Conservation (phyloP, 1,284 basidiomycete species). For the Cystobasidium sp. region DNA sequence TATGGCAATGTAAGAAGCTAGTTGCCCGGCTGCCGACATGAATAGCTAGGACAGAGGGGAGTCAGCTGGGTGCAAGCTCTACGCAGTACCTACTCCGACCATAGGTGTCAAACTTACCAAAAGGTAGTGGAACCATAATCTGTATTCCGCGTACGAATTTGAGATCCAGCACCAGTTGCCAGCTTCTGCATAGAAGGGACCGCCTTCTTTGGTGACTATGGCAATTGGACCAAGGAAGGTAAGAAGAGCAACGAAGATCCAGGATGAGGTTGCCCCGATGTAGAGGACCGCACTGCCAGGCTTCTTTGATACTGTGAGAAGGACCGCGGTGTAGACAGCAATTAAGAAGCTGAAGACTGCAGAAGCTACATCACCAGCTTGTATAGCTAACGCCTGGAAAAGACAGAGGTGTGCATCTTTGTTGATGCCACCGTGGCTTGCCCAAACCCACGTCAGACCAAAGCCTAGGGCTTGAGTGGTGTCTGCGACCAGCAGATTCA, state of each 20-base stretch:
- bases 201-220: slow-evolving; percentile 6
- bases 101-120: slow-evolving; percentile 6
- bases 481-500: slow-evolving; percentile 34
- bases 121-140: slow-evolving; percentile 43
- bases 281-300: slow-evolving; percentile 15
- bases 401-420: slow-evolving; percentile 17
- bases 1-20: slow-evolving; percentile 24
- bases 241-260: slow-evolving; percentile 23
- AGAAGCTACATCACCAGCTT: slow-evolving; percentile 42
- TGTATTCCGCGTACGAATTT: slow-evolving; percentile 15
- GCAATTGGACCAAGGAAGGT: slow-evolving; percentile 38
- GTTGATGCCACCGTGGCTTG: background rate
- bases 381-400: slow-evolving; percentile 39
- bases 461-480: slow-evolving; percentile 43
- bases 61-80: background rate
- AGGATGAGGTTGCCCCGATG: slow-evolving; percentile 2
- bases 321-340: slow-evolving; percentile 31
- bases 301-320: slow-evolving; percentile 17
- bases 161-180: slow-evolving; percentile 45
- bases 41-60: slow-evolving; percentile 20
- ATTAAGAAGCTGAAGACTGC: slow-evolving; percentile 42
- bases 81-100: background rate
- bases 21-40: slow-evolving; percentile 30
- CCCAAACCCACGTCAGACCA: slow-evolving; percentile 40
- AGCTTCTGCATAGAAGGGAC: slow-evolving; percentile 30